Base-by-base conservation (phyloP, 2,329 filamentous ascomycete species). In the Trichoderma pleuroti region DNA sequence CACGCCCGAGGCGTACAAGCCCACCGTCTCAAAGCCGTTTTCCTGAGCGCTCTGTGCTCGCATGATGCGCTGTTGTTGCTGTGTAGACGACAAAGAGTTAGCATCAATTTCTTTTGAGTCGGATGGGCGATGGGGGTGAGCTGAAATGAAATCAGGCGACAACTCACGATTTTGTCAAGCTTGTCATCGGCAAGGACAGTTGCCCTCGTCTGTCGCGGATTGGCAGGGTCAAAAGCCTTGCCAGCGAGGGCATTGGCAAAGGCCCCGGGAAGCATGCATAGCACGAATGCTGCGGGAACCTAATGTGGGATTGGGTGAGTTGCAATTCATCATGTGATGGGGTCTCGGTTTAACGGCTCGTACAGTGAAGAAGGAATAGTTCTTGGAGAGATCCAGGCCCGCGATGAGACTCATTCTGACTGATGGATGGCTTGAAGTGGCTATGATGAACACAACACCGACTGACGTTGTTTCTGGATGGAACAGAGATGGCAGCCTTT, bases 41-140 rank as follows among this genome's bases (percentile, higher is more conserved):
- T 78, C 75, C 7, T 78, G 74, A 6, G 84, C 83, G 26, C 85
- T 84, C 75, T 90, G 85, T 32, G 84, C 82, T 63, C 87, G 84
- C 54, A 88, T 77, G 34, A 86, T 81, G 67, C 83, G 83, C 76
- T 88, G 88, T 76, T 90, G 86, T 30, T 81, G 83, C 77, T 87
- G 72, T 21, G 26, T 24, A 16, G 18, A 34, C 67, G 30, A 26
- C 60, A 11, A 39, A 39, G 52, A 26, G 54, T 21, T 11, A 21
- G 18, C 18, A 18, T 54, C n/a, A 21, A 42, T 4, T 28, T 34
- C 24, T 30, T 18, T 28, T 34, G n/a, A 8, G 18, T 56, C 11
- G 5, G 39, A 28, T 34, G 12, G 59, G 7, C 6, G 8, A 59
- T 59, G 54, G 2, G 2, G 46, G 24, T 1, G 8, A n/a, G 39